Evolutionary conservation across 2,329 filamentous ascomycete species (phyloP), one percentile per base, ranked within the genome.

Genomic region (Colletotrichum navitas): DNA sequence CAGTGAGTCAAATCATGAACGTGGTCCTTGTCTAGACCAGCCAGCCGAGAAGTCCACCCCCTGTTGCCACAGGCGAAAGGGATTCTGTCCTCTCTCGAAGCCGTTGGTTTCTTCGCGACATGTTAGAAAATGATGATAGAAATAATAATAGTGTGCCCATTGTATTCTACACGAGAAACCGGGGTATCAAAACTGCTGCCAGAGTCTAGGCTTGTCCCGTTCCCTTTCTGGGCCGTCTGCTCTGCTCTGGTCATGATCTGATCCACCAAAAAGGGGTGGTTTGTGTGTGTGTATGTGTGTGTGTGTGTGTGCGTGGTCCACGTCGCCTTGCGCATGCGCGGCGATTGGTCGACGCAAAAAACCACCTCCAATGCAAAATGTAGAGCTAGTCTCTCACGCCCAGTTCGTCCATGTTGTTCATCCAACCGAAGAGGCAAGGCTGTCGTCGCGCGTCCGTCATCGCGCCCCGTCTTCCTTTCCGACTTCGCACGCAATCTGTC

Each of bases 371-470:
- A 63, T 59, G 54, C 52, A 47, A 63, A 47, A 54, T 56, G 68
- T 68, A 32, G 49, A 71, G 58, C 59, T 49, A 68, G 63, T 34
- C 65, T 58, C 59, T 39, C 65, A 59, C 59, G 65, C 65, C 64
- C 68, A 39, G 55, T 68, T 68, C 68, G 65, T 68, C 65, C 43
- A 39, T 49, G 36, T 58, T 52, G 14, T 68, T 52, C 68, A 68
- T 64, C 68, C 65, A 71, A 71, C 59, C 68, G 49, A 63, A 68
- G 41, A 63, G 65, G 51, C 65, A 66, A 71, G 68, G 68, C 68
- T 68, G 68, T 55, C 68, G 65, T 47, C 58, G 63, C 63, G 43
- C 54, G 16, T 47, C 54, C 32, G 52, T 39, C 26, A 32, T 59
- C 47, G 29, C 55, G 65, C 59, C 58, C 64, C 47, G 34, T 59